A percentile compares a stretch with the other conserved stretches of the same genome.
Evolutionary conservation across 2,329 filamentous ascomycete species (phyloP).

Genomic region (Exophiala sp.): DNA sequence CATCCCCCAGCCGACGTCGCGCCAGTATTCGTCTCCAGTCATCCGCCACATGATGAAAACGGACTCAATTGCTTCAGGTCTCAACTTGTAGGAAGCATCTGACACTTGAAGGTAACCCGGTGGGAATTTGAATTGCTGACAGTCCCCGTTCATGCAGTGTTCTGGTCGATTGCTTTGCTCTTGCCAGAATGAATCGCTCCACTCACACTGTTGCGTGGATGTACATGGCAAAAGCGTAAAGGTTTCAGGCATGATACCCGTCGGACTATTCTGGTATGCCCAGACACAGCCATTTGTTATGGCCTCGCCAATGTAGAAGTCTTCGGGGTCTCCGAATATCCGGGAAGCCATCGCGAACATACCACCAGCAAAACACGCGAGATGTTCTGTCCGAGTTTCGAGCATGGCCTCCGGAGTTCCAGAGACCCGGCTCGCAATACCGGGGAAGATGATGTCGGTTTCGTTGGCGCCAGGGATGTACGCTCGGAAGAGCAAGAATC

Average conservation of each 20-base stretch:
- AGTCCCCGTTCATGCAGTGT: background rate
- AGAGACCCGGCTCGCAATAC: constrained; percentile 29
- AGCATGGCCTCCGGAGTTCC: constrained; percentile 40
- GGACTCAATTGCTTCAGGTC: constrained; percentile 59
- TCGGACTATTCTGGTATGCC: constrained; percentile 55
- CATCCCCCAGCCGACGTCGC: constrained; percentile 50
- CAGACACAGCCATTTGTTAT: constrained; percentile 62
- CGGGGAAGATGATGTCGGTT: constrained; percentile 47
- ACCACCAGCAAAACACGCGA: constrained; percentile 69
- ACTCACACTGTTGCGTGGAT: constrained; percentile 36
- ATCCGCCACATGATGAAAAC: constrained; percentile 60
- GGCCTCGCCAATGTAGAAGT: constrained; percentile 55
- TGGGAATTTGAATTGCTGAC: constrained; percentile 16
- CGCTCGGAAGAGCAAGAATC: constrained; percentile 72
- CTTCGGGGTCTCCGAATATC: constrained; percentile 53
- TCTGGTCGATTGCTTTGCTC: constrained; percentile 16
- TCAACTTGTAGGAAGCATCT: constrained; percentile 57
- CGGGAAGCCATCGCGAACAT: constrained; percentile 66
- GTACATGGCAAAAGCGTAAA: constrained; percentile 48
- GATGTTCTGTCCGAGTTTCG: constrained; percentile 53
- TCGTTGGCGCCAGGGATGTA: constrained; percentile 53
- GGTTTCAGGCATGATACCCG: constrained; percentile 60
- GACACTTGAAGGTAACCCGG: constrained; percentile 20
- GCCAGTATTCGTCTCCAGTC: constrained; percentile 51
- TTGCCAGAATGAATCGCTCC: constrained; percentile 35